Percentiles rank a stretch among this genome's conserved stretches.
Evolutionary conservation across 1,139 yeast species (phyloP).

Genomic region (Yamadazyma buinensis): DNA sequence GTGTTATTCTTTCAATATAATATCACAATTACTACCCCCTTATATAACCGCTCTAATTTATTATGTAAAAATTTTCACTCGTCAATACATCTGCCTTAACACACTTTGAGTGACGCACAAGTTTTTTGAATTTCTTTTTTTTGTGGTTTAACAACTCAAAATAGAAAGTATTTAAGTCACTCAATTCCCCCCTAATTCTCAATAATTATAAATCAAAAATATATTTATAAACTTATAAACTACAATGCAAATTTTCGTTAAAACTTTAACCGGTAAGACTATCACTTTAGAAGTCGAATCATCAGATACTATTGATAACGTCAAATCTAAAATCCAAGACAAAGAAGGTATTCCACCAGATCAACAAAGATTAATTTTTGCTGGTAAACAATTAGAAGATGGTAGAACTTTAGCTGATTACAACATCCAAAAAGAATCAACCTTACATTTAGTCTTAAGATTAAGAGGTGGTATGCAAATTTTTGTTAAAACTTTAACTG

Average conservation of each 20-base stretch:
- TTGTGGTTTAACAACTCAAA: background rate
- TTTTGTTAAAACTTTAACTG: conserved; percentile 96
- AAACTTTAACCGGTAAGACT: conserved; percentile 67
- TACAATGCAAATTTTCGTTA: conserved; percentile 61
- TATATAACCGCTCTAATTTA: too few species aligned
- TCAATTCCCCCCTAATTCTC: conserved; percentile 1
- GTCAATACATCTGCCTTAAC: too few species aligned
- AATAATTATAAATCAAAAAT: background rate
- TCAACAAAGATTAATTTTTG: conserved; percentile 54
- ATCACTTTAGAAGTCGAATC: conserved; percentile 70
- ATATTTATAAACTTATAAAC: conserved; percentile 18
- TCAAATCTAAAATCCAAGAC: conserved; percentile 51
- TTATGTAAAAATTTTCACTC: too few species aligned
- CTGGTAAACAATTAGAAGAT: conserved; percentile 62
- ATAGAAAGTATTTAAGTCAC: conserved; percentile 4
- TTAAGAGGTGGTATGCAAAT: conserved; percentile 88
- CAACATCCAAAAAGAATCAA: conserved; percentile 66
- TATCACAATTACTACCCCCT: too few species aligned
- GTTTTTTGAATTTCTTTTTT: conserved; percentile 1
- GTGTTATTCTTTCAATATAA: too few species aligned
- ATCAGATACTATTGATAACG: conserved; percentile 69
- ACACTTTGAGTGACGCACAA: too few species aligned
- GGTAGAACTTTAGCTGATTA: conserved; percentile 66
- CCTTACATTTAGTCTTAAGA: conserved; percentile 53
- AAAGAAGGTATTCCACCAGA: conserved; percentile 53